phyloP scores from a whole-genome alignment of 352 stramenopile species.

The Phytophthora pisi region DNA sequence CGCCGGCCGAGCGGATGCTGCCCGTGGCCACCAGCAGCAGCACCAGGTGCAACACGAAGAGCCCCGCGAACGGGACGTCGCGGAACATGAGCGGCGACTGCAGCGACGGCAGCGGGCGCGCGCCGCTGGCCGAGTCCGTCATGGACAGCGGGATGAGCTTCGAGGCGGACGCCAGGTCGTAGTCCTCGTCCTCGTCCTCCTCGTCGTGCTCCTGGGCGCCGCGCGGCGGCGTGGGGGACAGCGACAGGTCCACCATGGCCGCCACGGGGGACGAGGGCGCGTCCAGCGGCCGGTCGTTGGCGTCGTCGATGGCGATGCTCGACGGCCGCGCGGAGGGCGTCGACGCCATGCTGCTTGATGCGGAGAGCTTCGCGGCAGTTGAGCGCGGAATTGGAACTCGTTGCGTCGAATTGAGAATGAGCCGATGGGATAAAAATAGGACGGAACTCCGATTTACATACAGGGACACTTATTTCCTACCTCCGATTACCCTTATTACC shows the following conservation, averaged over 20 bases:
- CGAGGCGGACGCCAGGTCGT: slow-evolving; percentile 38
- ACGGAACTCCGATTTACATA: background rate
- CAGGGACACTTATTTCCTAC: no score
- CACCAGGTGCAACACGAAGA: slow-evolving; percentile 62
- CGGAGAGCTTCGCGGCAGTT: slow-evolving; percentile 8
- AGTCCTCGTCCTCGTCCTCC: slow-evolving; percentile 35
- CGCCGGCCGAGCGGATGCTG: slow-evolving; percentile 45
- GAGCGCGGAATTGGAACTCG: background rate
- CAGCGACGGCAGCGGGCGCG: slow-evolving; percentile 68
- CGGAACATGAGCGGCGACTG: slow-evolving; percentile 63
- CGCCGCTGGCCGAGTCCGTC: slow-evolving; percentile 62
- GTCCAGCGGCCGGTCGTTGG: slow-evolving; percentile 30
- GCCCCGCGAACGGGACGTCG: slow-evolving; percentile 55
- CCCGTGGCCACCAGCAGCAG: slow-evolving; percentile 53
- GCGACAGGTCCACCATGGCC: slow-evolving; percentile 62
- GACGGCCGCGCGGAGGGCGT: slow-evolving; percentile 32
- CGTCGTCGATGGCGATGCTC: slow-evolving; percentile 48
- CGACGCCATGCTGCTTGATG: slow-evolving; percentile 20
- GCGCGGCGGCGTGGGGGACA: slow-evolving; percentile 45
- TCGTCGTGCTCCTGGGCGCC: background rate
- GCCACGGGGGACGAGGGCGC: slow-evolving; percentile 29
- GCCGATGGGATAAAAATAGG: background rate
- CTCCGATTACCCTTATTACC: no score
- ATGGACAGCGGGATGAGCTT: slow-evolving; percentile 75
- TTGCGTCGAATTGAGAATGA: background rate